Evolutionary conservation across 2,329 filamentous ascomycete species (phyloP).

Genomic region (Exophiala dermatitidis): DNA sequence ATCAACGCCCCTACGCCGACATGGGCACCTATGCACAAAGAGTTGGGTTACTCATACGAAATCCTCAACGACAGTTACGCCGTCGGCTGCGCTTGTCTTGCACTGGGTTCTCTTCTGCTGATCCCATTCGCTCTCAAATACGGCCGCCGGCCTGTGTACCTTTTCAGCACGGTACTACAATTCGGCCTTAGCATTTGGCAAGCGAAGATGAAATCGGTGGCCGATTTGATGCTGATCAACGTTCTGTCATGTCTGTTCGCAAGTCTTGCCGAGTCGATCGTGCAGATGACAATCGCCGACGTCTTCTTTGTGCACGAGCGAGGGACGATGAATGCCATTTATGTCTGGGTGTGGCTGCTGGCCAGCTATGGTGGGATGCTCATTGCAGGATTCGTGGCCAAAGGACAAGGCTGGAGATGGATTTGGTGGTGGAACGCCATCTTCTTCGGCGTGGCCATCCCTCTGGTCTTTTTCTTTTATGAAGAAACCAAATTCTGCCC

Average conservation of each 20-base stretch:
- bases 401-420: conserved; percentile 45
- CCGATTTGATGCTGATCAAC: conserved; percentile 42
- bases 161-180: conserved; percentile 38
- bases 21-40: conserved; percentile 39
- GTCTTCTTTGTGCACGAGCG: conserved; percentile 46
- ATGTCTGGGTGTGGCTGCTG: conserved; percentile 38
- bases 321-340: conserved; percentile 44
- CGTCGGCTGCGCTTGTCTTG: conserved; percentile 38
- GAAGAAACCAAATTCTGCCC: conserved; percentile 37
- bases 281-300: conserved; percentile 45
- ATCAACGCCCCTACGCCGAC: conserved; percentile 38
- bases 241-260: conserved; percentile 41
- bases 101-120: conserved; percentile 38
- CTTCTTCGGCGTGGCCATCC: conserved; percentile 34
- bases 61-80: conserved; percentile 43
- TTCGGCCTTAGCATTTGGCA: conserved; percentile 38
- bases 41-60: conserved; percentile 39
- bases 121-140: conserved; percentile 44
- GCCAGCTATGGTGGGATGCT: conserved; percentile 32
- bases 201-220: conserved; percentile 37
- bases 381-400: conserved; percentile 29
- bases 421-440: conserved; percentile 44
- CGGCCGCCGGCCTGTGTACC: conserved; percentile 42
- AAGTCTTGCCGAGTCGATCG: conserved; percentile 39
- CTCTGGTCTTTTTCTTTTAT: conserved; percentile 40